Percentiles rank a stretch among this genome's conserved stretches.
phyloP scores from a whole-genome alignment of 495 filamentous ascomycete genomes.

The Chaetomium tenue region DNA sequence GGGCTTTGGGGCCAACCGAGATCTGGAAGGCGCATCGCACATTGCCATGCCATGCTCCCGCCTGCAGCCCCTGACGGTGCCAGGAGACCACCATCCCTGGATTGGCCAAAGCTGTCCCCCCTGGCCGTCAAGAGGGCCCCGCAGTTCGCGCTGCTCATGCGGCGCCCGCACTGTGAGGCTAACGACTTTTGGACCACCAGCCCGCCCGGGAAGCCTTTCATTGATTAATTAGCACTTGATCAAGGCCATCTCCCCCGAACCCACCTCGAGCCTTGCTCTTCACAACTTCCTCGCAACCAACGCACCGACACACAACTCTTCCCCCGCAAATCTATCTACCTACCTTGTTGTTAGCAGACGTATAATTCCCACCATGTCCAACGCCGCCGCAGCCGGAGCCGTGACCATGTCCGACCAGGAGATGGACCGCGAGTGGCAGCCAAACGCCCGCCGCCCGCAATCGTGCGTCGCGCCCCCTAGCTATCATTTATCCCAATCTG shows the following conservation, averaged over 20 bases:
- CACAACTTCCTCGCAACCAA: slow-evolving; percentile 1
- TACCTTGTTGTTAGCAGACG: not conserved
- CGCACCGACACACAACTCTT: not conserved
- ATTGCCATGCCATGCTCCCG: too few species aligned
- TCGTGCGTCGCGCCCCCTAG: slow-evolving; percentile 59
- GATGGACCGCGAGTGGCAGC: slow-evolving; percentile 72
- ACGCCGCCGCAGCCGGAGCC: slow-evolving; percentile 22
- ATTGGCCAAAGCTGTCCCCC: slow-evolving; percentile 15
- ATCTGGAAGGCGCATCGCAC: slow-evolving; percentile 7
- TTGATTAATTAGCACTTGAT: slow-evolving; percentile 21
- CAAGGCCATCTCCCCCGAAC: slow-evolving; percentile 29
- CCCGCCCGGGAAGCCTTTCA: slow-evolving; percentile 1
- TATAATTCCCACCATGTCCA: not conserved
- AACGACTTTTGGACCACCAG: slow-evolving; percentile 10
- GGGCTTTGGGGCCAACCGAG: slow-evolving; percentile 1
- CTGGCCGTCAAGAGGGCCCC: slow-evolving; percentile 13
- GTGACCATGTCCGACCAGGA: slow-evolving; percentile 59
- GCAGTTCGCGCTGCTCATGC: not conserved
- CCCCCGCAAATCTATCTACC: slow-evolving; percentile 9
- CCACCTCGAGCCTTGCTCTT: slow-evolving; percentile 21
- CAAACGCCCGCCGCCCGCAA: slow-evolving; percentile 69
- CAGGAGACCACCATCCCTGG: slow-evolving; percentile 24
- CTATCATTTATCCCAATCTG: not conserved
- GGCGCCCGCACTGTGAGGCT: slow-evolving; percentile 10
- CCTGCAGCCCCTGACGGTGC: not conserved